Percentiles rank a stretch among this genome's conserved stretches.
Conservation (phyloP, 371 early-diverging fungal species). For the Syncephalastrum racemosum region DNA sequence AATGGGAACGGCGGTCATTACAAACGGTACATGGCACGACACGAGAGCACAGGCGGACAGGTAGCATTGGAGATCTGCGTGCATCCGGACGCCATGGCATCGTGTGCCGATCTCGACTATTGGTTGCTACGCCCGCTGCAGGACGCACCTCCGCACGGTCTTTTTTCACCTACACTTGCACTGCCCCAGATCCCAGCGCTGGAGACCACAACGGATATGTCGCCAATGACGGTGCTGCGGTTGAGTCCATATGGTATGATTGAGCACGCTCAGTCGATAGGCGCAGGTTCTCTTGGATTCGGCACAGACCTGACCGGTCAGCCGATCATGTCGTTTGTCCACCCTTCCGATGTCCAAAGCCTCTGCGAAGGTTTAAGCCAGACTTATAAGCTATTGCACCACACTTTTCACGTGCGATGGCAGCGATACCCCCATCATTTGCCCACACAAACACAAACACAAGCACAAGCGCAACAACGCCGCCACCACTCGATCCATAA, state of each 20-base stretch:
- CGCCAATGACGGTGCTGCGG: slow-evolving; percentile 23
- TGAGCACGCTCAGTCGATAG: slow-evolving; percentile 17
- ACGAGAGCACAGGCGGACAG: slow-evolving; percentile 16
- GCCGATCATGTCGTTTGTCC: slow-evolving; percentile 45
- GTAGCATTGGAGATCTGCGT: slow-evolving; percentile 30
- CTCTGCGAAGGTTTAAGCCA: slow-evolving; percentile 27
- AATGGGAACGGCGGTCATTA: too few relatives aligned
- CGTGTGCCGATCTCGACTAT: slow-evolving; percentile 26
- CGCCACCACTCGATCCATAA: neutral
- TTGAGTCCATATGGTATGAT: slow-evolving; percentile 37
- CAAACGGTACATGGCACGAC: slow-evolving; percentile 7
- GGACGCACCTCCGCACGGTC: neutral
- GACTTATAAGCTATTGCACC: slow-evolving; percentile 9
- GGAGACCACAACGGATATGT: slow-evolving; percentile 1
- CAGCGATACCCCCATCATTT: neutral
- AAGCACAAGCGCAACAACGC: too few relatives aligned
- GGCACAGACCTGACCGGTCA: slow-evolving; percentile 27
- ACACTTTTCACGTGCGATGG: slow-evolving; percentile 34
- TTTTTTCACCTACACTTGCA: neutral
- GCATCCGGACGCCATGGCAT: slow-evolving; percentile 31
- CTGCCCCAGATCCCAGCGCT: neutral
- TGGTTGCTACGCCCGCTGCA: slow-evolving; percentile 32
- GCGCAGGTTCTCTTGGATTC: slow-evolving; percentile 15
- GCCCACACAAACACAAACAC: too few relatives aligned
- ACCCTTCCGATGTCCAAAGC: slow-evolving; percentile 31